Percentiles rank a stretch among this genome's conserved stretches.
phyloP scores from a whole-genome alignment of 306 rosid genomes.

The Morella rubra region DNA sequence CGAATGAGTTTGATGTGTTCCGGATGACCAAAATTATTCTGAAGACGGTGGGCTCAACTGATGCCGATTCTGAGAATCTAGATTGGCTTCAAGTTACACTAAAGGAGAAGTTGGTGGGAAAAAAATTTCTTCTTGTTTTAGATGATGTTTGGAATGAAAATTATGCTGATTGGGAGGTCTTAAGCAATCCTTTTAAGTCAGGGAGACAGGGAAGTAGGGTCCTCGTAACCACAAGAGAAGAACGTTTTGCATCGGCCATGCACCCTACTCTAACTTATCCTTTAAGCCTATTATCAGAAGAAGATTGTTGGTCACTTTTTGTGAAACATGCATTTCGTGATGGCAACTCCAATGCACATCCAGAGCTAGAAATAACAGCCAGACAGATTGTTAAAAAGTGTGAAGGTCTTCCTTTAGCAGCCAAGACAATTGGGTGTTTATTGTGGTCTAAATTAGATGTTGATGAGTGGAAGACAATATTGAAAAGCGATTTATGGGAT shows the following conservation, averaged over 20 bases:
- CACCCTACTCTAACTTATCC: neutral
- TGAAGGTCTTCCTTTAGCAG: conserved; percentile 27
- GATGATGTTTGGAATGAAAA: conserved; percentile 26
- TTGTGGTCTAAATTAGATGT: neutral
- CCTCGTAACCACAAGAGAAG: conserved; percentile 26
- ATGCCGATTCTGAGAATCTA: neutral
- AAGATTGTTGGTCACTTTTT: conserved; percentile 22
- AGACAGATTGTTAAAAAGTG: conserved; percentile 15
- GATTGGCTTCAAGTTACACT: neutral
- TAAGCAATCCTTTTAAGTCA: neutral
- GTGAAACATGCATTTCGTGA: neutral
- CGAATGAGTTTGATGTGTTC: conserved; percentile 23
- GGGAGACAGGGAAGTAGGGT: conserved; percentile 14
- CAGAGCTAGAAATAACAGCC: neutral
- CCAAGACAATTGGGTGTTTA: conserved; percentile 19
- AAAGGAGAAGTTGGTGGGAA: neutral
- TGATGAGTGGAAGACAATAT: neutral
- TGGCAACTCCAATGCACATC: neutral
- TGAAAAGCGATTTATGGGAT: conserved; percentile 8
- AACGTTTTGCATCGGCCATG: conserved; percentile 5
- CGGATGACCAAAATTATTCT: conserved; percentile 24
- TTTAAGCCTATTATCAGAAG: neutral
- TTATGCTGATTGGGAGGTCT: conserved; percentile 12
- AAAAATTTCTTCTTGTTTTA: conserved; percentile 19
- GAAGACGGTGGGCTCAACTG: conserved; percentile 1